Evolutionary conservation across 805 yeast species (phyloP).

Genomic region (Cyberlindnera lachancei): DNA sequence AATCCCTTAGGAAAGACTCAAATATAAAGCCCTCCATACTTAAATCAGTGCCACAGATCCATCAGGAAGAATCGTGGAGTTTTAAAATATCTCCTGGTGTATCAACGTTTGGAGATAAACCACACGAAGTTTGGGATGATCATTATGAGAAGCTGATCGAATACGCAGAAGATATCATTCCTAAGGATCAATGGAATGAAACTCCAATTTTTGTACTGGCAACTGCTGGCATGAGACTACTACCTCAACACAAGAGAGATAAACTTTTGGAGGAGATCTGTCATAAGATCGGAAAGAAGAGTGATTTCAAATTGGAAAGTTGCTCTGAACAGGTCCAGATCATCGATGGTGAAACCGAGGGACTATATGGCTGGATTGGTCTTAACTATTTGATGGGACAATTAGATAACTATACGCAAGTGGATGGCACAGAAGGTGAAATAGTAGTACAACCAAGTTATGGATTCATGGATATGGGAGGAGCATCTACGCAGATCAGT

Average conservation of each 20-base stretch:
- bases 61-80: conserved; percentile 62
- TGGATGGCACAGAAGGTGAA: conserved; percentile 3
- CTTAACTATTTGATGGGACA: conserved; percentile 75
- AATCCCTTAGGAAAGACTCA: conserved; percentile 24
- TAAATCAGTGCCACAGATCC: conserved; percentile 60
- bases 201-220: conserved; percentile 92
- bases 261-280: conserved; percentile 58
- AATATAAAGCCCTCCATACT: conserved; percentile 27
- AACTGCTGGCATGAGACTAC: conserved; percentile 92
- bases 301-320: conserved; percentile 43
- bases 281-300: conserved; percentile 39
- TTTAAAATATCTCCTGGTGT: conserved; percentile 77
- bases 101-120: conserved; percentile 52
- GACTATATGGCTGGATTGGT: conserved; percentile 92
- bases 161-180: conserved; percentile 67
- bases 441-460: conserved; percentile 47
- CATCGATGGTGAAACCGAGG: conserved; percentile 93
- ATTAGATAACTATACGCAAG: conserved; percentile 40
- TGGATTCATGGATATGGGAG: conserved; percentile 99
- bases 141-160: conserved; percentile 63
- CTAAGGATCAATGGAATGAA: conserved; percentile 44
- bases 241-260: conserved; percentile 46
- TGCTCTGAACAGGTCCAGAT: conserved; percentile 73
- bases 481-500: conserved; percentile 95
- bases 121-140: conserved; percentile 54